Percentiles rank a stretch among this genome's conserved stretches.
These are phyloP conservation scores for Alliaria petiolata DNA, from an alignment of 345 rosid species.

Conservation along the genomic window DNA sequence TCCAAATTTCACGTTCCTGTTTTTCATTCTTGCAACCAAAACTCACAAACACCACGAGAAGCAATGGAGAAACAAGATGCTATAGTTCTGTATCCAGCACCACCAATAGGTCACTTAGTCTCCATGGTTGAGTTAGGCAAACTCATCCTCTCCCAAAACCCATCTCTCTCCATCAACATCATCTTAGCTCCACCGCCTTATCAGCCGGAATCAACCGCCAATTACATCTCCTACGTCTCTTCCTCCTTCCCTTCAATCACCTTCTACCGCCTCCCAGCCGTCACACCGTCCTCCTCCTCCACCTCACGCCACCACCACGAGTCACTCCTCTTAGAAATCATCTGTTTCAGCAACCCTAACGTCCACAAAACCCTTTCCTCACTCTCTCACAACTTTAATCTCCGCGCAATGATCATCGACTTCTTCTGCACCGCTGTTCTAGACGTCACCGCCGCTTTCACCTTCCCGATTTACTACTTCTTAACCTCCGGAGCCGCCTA, in stretches of 20 bases:
- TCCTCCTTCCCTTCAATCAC: conserved; percentile 38
- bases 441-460: conserved; percentile 30
- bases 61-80: conserved; percentile 22
- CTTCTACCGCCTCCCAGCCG: conserved; percentile 35
- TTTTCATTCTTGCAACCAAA: not conserved
- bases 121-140: conserved; percentile 71
- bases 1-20: not conserved
- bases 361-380: conserved; percentile 36
- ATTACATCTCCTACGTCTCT: conserved; percentile 22
- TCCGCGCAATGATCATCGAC: conserved; percentile 39
- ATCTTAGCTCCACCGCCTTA: conserved; percentile 43
- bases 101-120: conserved; percentile 61
- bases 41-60: not conserved
- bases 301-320: conserved; percentile 31
- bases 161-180: conserved; percentile 53
- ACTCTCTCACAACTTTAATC: conserved; percentile 22
- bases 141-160: conserved; percentile 36
- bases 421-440: conserved; percentile 41
- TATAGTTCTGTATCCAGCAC: conserved; percentile 56
- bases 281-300: not conserved
- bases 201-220: conserved; percentile 35
- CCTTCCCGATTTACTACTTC: conserved; percentile 42
- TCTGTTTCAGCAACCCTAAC: conserved; percentile 35
- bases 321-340: conserved; percentile 27
- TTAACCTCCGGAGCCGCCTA: conserved; percentile 37